Base-by-base conservation (phyloP, 1,284 basidiomycete species). In the Pterulicium gracile region DNA sequence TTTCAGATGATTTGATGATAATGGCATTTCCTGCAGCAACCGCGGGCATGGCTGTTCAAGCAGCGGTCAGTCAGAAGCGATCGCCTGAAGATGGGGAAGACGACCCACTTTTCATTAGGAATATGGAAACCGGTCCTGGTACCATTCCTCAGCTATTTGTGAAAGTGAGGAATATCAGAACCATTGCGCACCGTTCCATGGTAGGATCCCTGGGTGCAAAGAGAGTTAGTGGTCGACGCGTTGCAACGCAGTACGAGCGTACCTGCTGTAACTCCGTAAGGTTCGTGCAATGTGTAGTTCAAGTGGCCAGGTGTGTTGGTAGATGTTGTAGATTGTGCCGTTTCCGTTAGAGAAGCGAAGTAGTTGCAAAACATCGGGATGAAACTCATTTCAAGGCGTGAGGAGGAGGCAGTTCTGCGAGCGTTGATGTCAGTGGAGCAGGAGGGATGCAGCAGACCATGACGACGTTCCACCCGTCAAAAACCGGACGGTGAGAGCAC, bases 1-100 rank as follows among this genome's bases (percentile, higher is more conserved):
- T 47, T 41, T 47, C 46, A 18, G 46, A 47, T 3, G 46, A 17
- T 24, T 47, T 47, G 41, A 47, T 19, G 1, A 47, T 43, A n/a
- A 47, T 42, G 17, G 39, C 40, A 20, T 47, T 47, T 1, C 46
- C 46, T 1, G 46, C 46, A 24, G 46, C 46, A 15, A 43, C 23
- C 15, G 46, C n/a, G 12, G 46, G 36, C 12, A 13, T 41, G 2
- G 43, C 46, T 27, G n/a, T 39, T 13, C n/a, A 39, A 5, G 36
- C 36, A 39, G 19, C n/a, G 4, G 36, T n/a, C 36, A 17, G 19
- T 39, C 36, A 39, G n/a, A 17, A 18, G 36, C 4, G 19, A 13
- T 39, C 4, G n/a, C n/a, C n/a, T n/a, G n/a, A n/a, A n/a, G n/a
- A n/a, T n/a, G n/a, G n/a, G n/a, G n/a, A n/a, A n/a, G n/a, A n/a